phyloP scores from a whole-genome alignment of 129 eudicot species.

The Apium graveolens region DNA sequence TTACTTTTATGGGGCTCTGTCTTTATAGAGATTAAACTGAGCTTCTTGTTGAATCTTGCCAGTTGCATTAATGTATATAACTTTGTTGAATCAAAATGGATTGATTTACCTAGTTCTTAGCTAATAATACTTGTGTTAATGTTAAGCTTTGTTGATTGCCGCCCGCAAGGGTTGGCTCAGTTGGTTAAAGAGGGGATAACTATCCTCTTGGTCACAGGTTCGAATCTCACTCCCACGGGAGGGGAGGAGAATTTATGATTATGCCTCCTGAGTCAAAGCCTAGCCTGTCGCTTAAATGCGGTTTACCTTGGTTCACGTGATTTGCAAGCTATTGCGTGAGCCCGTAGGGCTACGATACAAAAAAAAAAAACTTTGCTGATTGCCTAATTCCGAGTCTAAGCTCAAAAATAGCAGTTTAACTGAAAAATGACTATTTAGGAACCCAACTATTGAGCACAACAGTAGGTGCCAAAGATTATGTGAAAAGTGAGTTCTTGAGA shows the following conservation, averaged over 20 bases:
- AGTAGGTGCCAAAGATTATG: constrained; percentile 79
- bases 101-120: not conserved
- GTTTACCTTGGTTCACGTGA: no score
- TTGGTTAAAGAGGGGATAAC: no score
- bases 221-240: no score
- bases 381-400: not conserved
- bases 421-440: constrained; percentile 40
- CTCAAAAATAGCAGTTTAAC: constrained; percentile 6
- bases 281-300: no score
- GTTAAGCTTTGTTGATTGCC: not conserved
- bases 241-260: no score
- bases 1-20: not conserved
- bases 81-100: not conserved
- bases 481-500: constrained; percentile 62
- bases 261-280: no score
- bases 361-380: not conserved
- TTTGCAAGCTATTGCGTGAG: no score
- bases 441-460: constrained; percentile 88
- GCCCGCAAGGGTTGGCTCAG: no score
- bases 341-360: no score
- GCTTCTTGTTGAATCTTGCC: not conserved
- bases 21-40: not conserved
- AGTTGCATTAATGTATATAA: not conserved
- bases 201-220: no score
- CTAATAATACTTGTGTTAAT: not conserved